A percentile compares a stretch with the other conserved stretches of the same genome.
Conservation (phyloP, 306 rosid genomes). For the Rosa rugosa region DNA sequence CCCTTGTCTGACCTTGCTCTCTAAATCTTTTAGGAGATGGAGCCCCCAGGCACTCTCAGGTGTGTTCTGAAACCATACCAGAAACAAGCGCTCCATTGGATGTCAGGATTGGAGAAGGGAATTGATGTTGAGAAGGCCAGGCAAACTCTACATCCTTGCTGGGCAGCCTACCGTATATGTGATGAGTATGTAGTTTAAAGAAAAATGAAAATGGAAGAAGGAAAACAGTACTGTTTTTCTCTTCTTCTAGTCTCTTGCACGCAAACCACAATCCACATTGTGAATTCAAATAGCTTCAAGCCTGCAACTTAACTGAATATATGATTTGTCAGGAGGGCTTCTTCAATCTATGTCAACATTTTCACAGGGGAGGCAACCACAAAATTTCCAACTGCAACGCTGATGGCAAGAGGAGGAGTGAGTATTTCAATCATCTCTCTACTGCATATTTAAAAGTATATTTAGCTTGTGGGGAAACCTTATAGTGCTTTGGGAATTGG, state of each 20-base stretch:
- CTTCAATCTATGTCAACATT: slow-evolving; percentile 61
- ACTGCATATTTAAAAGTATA: neutral
- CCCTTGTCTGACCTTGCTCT: neutral
- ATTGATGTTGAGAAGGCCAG: slow-evolving; percentile 50
- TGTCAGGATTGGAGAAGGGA: slow-evolving; percentile 77
- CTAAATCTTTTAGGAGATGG: slow-evolving; percentile 57
- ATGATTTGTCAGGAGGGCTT: slow-evolving; percentile 47
- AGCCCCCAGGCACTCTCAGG: slow-evolving; percentile 52
- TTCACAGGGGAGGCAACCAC: slow-evolving; percentile 77
- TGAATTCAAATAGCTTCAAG: neutral
- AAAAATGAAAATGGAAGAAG: neutral
- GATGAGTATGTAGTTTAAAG: slow-evolving; percentile 54
- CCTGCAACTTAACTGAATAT: slow-evolving; percentile 1
- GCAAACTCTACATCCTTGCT: slow-evolving; percentile 78
- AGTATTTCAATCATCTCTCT: slow-evolving; percentile 34
- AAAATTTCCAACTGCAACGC: slow-evolving; percentile 65
- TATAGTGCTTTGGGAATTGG: neutral
- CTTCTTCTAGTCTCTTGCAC: neutral
- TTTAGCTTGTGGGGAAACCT: neutral
- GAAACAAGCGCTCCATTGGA: slow-evolving; percentile 87
- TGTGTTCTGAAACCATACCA: slow-evolving; percentile 80
- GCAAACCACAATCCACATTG: neutral
- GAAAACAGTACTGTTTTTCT: neutral
- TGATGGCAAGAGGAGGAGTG: slow-evolving; percentile 93
- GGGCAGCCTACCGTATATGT: slow-evolving; percentile 72